phyloP scores from a whole-genome alignment of 768 basidiomycete genomes.

The Coprinellus aureogranulatus region DNA sequence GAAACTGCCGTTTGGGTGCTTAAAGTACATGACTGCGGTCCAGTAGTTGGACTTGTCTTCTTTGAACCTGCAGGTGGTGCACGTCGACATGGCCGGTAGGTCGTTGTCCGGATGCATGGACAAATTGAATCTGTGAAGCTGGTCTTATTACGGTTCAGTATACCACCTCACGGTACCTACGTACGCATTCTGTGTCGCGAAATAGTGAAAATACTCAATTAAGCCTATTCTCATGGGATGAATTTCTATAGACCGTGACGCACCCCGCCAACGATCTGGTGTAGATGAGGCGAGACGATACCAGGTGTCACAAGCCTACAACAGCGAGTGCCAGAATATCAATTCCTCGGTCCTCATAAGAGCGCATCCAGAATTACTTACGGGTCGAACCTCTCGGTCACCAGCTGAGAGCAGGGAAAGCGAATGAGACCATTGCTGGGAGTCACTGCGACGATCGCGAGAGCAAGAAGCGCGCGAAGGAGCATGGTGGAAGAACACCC shows the following conservation, averaged over 20 bases:
- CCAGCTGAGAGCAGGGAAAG: conserved; percentile 10
- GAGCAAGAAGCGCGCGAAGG: neutral
- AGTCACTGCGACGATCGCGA: neutral
- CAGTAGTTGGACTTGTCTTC: conserved; percentile 15
- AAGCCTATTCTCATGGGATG: neutral
- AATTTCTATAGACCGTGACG: neutral
- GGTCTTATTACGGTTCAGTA: neutral
- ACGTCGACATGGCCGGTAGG: conserved; percentile 9
- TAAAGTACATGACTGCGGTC: conserved; percentile 16
- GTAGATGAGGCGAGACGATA: conserved; percentile 12
- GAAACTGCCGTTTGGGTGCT: conserved; percentile 12
- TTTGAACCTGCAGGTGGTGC: conserved; percentile 14
- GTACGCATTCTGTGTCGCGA: conserved; percentile 7
- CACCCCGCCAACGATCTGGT: conserved; percentile 14
- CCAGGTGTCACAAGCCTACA: conserved; percentile 12
- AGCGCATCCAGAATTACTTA: neutral
- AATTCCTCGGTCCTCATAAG: neutral
- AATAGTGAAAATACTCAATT: neutral
- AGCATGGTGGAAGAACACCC: no score
- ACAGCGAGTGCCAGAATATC: neutral
- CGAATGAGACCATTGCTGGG: neutral
- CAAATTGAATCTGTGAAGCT: conserved; percentile 7
- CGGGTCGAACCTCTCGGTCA: conserved; percentile 8
- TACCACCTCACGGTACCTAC: neutral
- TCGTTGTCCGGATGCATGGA: conserved; percentile 12